phyloP scores from a whole-genome alignment of 768 basidiomycete species.

The Boletus tylopilopsis region DNA sequence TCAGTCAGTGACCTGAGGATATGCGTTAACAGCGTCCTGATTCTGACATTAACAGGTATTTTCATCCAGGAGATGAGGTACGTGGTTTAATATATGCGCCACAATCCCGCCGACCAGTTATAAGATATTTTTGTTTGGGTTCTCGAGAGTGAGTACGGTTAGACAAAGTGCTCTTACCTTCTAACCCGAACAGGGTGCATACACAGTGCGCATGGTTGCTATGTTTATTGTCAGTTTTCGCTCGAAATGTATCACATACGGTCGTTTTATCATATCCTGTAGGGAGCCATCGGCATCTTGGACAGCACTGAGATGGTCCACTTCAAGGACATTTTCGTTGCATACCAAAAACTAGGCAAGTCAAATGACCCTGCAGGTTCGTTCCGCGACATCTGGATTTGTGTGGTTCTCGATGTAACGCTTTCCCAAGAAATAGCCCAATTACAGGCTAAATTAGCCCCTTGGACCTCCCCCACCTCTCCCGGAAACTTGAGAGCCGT shows the following conservation, averaged over 20 bases:
- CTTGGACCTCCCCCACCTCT: slow-evolving; percentile 52
- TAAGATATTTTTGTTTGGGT: slow-evolving; percentile 76
- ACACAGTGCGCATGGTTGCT: slow-evolving; percentile 72
- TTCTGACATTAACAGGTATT: slow-evolving; percentile 47
- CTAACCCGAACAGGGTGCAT: slow-evolving; percentile 53
- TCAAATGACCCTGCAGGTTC: slow-evolving; percentile 43
- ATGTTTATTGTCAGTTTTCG: slow-evolving; percentile 40
- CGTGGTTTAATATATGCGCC: not conserved
- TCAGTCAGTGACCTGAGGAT: slow-evolving; percentile 46
- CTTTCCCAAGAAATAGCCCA: slow-evolving; percentile 31
- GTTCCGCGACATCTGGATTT: slow-evolving; percentile 1
- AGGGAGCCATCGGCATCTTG: slow-evolving; percentile 72
- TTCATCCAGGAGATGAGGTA: slow-evolving; percentile 69
- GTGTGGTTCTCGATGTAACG: not conserved
- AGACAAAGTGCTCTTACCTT: not conserved
- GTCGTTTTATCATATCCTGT: slow-evolving; percentile 1
- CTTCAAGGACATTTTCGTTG: slow-evolving; percentile 59
- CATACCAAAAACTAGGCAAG: slow-evolving; percentile 61
- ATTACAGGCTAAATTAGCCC: slow-evolving; percentile 44
- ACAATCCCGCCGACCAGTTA: slow-evolving; percentile 4
- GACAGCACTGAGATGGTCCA: slow-evolving; percentile 69
- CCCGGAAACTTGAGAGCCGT: slow-evolving; percentile 51
- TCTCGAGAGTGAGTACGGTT: slow-evolving; percentile 52
- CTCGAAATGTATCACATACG: not conserved
- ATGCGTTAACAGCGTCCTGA: not conserved